Base-by-base conservation (phyloP, 768 basidiomycete genomes). In the Terana coerulea region DNA sequence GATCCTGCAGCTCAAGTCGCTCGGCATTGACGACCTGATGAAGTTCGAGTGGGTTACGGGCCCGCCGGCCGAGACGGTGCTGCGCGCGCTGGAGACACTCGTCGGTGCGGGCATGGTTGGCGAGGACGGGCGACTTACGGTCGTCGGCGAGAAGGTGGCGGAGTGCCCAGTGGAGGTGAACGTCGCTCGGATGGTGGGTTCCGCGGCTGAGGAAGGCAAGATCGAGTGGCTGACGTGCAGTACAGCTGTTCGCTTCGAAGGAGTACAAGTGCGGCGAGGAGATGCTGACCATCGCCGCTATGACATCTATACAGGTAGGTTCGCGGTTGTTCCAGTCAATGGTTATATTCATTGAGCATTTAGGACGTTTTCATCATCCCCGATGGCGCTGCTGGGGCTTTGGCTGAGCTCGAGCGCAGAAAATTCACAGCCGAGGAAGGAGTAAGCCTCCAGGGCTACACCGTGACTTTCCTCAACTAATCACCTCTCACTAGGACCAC, bases 351-450 rank as follows among this genome's bases (percentile, higher is more conserved):
- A n/a, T 26, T 15, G 17, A 17, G 14, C 25, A 33, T 28, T n/a
- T 14, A 97, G 91, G 93, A 98, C 60, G 83, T 87, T 2, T 99
- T 99, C 64, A 67, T 95, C 22, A 90, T 91, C 49, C 86, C 88
- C 3, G 90, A 93, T 2, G 94, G 93, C 5, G 83, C 87, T 7
- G 77, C 81, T 5, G 91, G 91, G 11, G 91, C 92, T 1, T 65
- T 92, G 28, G 93, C 89, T 3, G 95, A 98, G 67, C 72, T 98
- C 12, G 95, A 98, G 67, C 77, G 93, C 45, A 73, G 97, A 51
- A 98, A 98, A 65, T 98, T 98, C 61, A 98, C 93, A 0, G 93
- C 95, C 0, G 95, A 98, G 68, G 97, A 99, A 80, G 97, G 97
- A 62, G 93, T 93, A 54, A 61, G 79, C 49, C 17, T 17, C 7